Evolutionary conservation across 1,284 basidiomycete genomes (phyloP).

Genomic region (Gastroboletus turbinatus): DNA sequence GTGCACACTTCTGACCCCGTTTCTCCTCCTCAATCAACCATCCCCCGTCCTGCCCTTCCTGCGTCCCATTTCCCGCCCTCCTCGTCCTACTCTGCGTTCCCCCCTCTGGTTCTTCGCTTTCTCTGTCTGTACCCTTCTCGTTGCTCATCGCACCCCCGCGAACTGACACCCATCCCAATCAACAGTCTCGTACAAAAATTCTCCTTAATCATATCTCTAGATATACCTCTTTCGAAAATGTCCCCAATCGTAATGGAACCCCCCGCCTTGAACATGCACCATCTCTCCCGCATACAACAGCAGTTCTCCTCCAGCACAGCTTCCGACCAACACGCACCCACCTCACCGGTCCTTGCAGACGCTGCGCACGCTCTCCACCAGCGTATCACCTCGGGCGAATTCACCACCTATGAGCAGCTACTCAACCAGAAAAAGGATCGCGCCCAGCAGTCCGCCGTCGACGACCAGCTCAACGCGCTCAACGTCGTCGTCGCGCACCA

Average conservation of each 20-base stretch:
- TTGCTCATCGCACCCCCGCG: neutral
- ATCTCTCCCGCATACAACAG: slow-evolving; percentile 45
- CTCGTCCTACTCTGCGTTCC: neutral
- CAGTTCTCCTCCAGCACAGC: slow-evolving; percentile 33
- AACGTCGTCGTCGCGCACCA: slow-evolving; percentile 18
- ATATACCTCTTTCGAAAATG: slow-evolving; percentile 35
- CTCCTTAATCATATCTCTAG: slow-evolving; percentile 36
- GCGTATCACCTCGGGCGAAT: slow-evolving; percentile 28
- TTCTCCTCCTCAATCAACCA: slow-evolving; percentile 21
- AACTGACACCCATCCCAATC: slow-evolving; percentile 16
- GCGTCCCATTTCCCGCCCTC: neutral
- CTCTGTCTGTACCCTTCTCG: slow-evolving; percentile 4
- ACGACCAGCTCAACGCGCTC: slow-evolving; percentile 14
- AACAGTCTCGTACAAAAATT: slow-evolving; percentile 23
- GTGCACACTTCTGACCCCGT: slow-evolving; percentile 28
- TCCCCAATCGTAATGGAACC: slow-evolving; percentile 46
- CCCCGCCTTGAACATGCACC: slow-evolving; percentile 46
- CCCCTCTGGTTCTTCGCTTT: neutral
- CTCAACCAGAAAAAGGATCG: slow-evolving; percentile 32
- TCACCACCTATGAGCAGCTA: slow-evolving; percentile 33
- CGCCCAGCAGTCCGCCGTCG: slow-evolving; percentile 15
- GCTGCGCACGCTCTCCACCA: slow-evolving; percentile 29
- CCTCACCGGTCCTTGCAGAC: slow-evolving; percentile 34
- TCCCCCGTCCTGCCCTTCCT: neutral
- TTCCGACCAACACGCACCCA: slow-evolving; percentile 26